Conservation (phyloP, 2,329 filamentous ascomycete genomes). For the Fusarium buharicum region DNA sequence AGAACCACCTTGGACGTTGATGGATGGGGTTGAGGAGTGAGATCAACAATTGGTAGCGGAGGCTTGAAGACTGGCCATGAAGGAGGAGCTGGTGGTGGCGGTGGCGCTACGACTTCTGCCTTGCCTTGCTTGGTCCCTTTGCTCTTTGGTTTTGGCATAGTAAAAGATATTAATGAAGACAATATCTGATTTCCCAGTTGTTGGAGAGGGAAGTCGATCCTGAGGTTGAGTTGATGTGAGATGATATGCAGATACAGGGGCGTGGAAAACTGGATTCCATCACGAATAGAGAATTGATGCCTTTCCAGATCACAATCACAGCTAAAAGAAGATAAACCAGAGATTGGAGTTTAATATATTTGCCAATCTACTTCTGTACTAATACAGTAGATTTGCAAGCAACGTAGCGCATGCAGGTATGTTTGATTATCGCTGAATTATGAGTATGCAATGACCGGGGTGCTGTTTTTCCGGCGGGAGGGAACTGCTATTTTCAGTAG, state of each 20-base stretch:
- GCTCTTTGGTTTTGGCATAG: slow-evolving; percentile 52
- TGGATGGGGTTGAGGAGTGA: slow-evolving; percentile 66
- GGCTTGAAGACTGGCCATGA: slow-evolving; percentile 80
- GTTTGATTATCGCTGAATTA: background rate
- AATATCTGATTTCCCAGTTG: background rate
- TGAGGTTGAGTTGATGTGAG: background rate
- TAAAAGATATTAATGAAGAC: background rate
- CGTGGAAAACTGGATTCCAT: background rate
- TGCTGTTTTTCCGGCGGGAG: background rate
- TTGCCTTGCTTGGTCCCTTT: slow-evolving; percentile 46
- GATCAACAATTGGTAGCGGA: slow-evolving; percentile 71
- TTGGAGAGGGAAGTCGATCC: background rate
- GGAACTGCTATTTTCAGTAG: slow-evolving; percentile 10
- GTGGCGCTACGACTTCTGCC: slow-evolving; percentile 31
- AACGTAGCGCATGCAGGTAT: background rate
- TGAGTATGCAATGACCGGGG: slow-evolving; percentile 29
- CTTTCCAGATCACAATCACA: too few relatives aligned
- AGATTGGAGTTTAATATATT: too few relatives aligned
- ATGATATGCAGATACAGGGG: background rate
- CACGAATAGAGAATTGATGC: background rate
- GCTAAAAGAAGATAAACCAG: too few relatives aligned
- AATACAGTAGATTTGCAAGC: too few relatives aligned
- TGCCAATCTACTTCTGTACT: too few relatives aligned
- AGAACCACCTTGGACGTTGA: slow-evolving; percentile 73
- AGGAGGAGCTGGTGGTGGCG: slow-evolving; percentile 48